Percentiles rank a stretch among this genome's conserved stretches.
Evolutionary conservation across 2,329 filamentous ascomycete species (phyloP).

Genomic region (Xylariaceae sp.): DNA sequence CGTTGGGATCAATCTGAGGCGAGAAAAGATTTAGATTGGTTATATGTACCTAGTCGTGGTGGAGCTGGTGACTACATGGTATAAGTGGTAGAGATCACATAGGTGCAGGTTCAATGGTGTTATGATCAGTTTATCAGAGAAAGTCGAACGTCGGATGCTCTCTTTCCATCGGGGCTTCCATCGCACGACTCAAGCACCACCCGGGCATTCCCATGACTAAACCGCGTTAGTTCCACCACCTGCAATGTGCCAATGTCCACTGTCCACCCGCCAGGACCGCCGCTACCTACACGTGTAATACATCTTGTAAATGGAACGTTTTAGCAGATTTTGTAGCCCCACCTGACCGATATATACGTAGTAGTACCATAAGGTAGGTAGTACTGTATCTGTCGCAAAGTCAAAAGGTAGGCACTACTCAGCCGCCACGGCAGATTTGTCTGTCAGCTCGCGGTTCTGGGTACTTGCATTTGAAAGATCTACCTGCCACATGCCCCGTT

Average conservation of each 20-base stretch:
- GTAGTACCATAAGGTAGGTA: background rate
- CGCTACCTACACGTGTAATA: too few species aligned
- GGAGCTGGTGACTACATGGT: too few species aligned
- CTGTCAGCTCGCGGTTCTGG: background rate
- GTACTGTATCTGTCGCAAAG: background rate
- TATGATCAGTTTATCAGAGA: slow-evolving; percentile 19
- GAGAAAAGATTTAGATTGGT: too few species aligned
- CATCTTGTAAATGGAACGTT: background rate
- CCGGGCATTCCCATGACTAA: slow-evolving; percentile 9
- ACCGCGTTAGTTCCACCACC: slow-evolving; percentile 5
- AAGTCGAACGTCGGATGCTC: background rate
- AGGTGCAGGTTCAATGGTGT: background rate
- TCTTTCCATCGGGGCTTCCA: slow-evolving; percentile 14
- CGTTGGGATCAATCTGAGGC: too few species aligned
- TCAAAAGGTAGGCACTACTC: background rate
- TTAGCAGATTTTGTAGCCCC: background rate
- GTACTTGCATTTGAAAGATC: background rate
- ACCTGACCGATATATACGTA: background rate
- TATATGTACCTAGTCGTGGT: too few species aligned
- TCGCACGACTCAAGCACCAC: slow-evolving; percentile 23
- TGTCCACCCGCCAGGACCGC: slow-evolving; percentile 18
- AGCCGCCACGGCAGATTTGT: background rate
- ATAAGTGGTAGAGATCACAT: too few species aligned
- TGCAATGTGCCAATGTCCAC: slow-evolving; percentile 9
- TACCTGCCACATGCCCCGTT: slow-evolving; percentile 21